Percentiles rank a stretch among this genome's conserved stretches.
Evolutionary conservation across 805 yeast species (phyloP).

Genomic region (Schwanniomyces yamadae): DNA sequence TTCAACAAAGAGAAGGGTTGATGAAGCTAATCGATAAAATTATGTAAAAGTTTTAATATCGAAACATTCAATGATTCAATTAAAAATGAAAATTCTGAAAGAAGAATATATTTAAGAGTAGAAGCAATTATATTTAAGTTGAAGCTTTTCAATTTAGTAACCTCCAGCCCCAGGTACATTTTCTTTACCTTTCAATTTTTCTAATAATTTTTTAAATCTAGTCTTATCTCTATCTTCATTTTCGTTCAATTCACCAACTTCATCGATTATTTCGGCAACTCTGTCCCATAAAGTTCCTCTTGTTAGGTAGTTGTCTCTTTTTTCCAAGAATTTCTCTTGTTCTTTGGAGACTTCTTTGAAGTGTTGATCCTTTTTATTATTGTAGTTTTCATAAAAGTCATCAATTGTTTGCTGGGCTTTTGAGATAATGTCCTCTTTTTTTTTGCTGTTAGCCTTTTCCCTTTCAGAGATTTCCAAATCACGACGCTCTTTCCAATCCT

Average conservation of each 20-base stretch:
- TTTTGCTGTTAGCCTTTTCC: constrained; percentile 67
- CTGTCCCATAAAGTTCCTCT: constrained; percentile 60
- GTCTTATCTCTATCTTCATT: constrained; percentile 64
- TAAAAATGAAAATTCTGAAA: no score
- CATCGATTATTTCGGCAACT: constrained; percentile 50
- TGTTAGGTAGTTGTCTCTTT: constrained; percentile 64
- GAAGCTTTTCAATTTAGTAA: constrained; percentile 34
- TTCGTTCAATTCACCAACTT: constrained; percentile 37
- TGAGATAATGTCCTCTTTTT: constrained; percentile 62
- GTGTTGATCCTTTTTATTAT: constrained; percentile 72
- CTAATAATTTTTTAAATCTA: constrained; percentile 64
- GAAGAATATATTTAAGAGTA: no score
- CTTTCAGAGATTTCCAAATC: constrained; percentile 76
- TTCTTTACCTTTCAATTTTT: constrained; percentile 64
- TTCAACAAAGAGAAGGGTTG: constrained; percentile 11
- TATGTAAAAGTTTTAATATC: constrained; percentile 20
- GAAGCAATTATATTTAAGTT: not conserved
- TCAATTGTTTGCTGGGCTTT: constrained; percentile 84
- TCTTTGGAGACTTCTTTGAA: constrained; percentile 62
- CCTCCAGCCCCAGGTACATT: constrained; percentile 79
- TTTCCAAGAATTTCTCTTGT: constrained; percentile 66
- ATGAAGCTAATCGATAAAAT: constrained; percentile 17
- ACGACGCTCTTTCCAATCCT: constrained; percentile 80
- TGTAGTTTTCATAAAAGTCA: constrained; percentile 89
- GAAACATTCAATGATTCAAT: no score